These are phyloP conservation scores for Pseudocercospora vitis DNA, from an alignment of 2,329 filamentous ascomycete genomes.

Conservation along the genomic window DNA sequence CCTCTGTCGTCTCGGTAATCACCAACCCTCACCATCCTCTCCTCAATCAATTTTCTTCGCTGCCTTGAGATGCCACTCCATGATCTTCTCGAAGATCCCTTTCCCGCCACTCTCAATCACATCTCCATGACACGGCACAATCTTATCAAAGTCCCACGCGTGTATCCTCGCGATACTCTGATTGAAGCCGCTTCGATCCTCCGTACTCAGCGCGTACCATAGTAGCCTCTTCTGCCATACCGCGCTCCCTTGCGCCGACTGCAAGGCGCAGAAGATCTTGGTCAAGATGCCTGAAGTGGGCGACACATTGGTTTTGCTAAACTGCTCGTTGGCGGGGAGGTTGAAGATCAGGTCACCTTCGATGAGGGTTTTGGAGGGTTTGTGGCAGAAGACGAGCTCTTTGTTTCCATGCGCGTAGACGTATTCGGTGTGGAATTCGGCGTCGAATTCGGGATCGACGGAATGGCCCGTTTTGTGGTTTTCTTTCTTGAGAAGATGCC, in stretches of 20 bases:
- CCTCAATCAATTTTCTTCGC: conserved; percentile 22
- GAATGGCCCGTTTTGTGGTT: conserved; percentile 38
- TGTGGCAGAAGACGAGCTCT: conserved; percentile 85
- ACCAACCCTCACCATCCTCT: not conserved
- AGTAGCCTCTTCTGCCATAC: conserved; percentile 75
- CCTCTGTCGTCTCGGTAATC: too few species aligned
- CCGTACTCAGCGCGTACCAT: conserved; percentile 69
- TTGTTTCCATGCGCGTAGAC: conserved; percentile 77
- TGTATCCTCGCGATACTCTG: conserved; percentile 68
- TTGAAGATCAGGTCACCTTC: conserved; percentile 93
- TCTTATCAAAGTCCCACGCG: conserved; percentile 77
- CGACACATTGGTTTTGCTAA: conserved; percentile 53
- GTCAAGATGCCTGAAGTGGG: conserved; percentile 60
- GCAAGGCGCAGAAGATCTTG: conserved; percentile 57
- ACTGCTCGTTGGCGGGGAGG: conserved; percentile 83
- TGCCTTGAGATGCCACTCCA: conserved; percentile 74
- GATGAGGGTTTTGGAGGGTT: conserved; percentile 75
- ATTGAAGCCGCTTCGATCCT: conserved; percentile 68
- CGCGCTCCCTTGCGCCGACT: conserved; percentile 62
- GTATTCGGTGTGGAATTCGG: conserved; percentile 82
- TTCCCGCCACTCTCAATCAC: conserved; percentile 75
- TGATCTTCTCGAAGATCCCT: conserved; percentile 71
- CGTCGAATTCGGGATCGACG: conserved; percentile 78
- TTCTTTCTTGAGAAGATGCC: conserved; percentile 56
- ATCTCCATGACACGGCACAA: conserved; percentile 94